Base-by-base conservation (phyloP, 768 basidiomycete genomes). In the Naematelia encephala region DNA sequence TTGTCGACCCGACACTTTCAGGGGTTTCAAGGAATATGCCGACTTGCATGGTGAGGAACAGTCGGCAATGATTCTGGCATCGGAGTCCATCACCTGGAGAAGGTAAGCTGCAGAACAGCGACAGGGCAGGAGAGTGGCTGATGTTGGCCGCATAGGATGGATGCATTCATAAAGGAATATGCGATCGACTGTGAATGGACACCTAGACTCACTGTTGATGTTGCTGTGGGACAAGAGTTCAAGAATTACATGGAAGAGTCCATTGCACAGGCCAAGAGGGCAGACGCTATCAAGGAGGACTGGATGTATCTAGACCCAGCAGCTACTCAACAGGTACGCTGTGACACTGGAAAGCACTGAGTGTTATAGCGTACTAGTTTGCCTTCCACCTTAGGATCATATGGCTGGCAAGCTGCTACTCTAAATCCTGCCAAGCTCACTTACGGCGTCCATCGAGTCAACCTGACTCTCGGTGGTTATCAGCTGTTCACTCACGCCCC, bases 81-180 rank as follows among this genome's bases (percentile, higher is more conserved):
- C 62, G 3, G 71, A 73, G 48, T 51, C 59, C 2, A 54, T 61
- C 4, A 61, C 75, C 84, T 86, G 56, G 87, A 88, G 29, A 87
- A 88, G 29, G 91, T 89, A 55, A 88, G 88, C 34, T 39, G 34
- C 16, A n/a, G 34, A 39, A 8, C 8, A 16, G 8, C 34, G 16
- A 16, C 8, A 39, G 34, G 34, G 16, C 8, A 8, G 16, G 34
- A 39, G 25, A 39, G 8, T 54, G 42, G 28, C 56, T 61, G 48
- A 54, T 91, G 25, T 91, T 86, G 85, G 88, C 8, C 88, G 0
- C 82, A 86, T 68, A 92, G 91, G 68, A 80, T 90, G n/a, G 87
- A 89, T 52, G 63, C 64, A 0, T 74, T 71, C 45, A 61, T 74
- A 47, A 52, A 68, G 29, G 56, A 70, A 39, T 65, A 70, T 39